phyloP scores from a whole-genome alignment of 163 green algal genomes.

The Coccomyxa subellipsoidea region DNA sequence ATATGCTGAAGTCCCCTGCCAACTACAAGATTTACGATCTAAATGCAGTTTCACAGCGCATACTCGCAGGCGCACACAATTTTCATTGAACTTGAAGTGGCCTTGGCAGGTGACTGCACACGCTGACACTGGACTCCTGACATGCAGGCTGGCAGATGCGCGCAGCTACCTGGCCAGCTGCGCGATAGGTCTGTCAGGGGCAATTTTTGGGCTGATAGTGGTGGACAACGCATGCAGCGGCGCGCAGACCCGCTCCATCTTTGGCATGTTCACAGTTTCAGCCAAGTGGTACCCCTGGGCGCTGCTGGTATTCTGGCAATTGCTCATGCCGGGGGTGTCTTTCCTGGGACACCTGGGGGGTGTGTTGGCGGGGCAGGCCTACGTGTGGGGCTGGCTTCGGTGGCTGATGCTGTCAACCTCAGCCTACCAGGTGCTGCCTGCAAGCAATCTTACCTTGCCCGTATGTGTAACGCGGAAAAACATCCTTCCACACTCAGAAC shows the following conservation, averaged over 20 bases:
- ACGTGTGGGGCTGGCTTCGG: constrained; percentile 23
- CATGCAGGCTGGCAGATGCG: constrained; percentile 10
- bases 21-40: background rate
- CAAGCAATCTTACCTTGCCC: too few relatives aligned
- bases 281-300: constrained; percentile 56
- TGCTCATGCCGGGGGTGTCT: constrained; percentile 63
- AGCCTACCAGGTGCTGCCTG: constrained; percentile 1
- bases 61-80: background rate
- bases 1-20: background rate
- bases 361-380: constrained; percentile 32
- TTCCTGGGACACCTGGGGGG: constrained; percentile 76
- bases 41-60: background rate
- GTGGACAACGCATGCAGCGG: constrained; percentile 41
- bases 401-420: constrained; percentile 11
- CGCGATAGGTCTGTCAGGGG: constrained; percentile 64
- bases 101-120: background rate
- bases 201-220: constrained; percentile 76
- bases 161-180: constrained; percentile 30
- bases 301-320: constrained; percentile 70
- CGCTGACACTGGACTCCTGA: background rate
- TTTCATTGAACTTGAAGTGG: background rate
- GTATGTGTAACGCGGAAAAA: too few relatives aligned
- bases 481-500: too few relatives aligned
- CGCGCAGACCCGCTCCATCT: constrained; percentile 41
- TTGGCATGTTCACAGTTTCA: constrained; percentile 45